A percentile compares a stretch with the other conserved stretches of the same genome.
Conservation (phyloP, 2,329 filamentous ascomycete species). For the Pezicula rhizophila region DNA sequence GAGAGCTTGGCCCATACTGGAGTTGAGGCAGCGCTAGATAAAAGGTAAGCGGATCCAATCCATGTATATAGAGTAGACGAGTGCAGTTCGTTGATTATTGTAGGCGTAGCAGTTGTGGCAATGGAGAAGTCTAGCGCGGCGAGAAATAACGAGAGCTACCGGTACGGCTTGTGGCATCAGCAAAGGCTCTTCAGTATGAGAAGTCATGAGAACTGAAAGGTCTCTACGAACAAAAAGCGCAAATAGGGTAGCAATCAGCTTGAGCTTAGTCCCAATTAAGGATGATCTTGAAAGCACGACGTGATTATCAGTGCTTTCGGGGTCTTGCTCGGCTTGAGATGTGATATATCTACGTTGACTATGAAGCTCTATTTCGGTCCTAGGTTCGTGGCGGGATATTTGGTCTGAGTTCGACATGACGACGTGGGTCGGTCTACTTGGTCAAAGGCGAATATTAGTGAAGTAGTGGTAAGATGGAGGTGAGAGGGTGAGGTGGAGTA, state of each 20-base stretch:
- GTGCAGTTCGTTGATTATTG: slow-evolving; percentile 32
- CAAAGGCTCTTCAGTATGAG: neutral
- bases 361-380: no score
- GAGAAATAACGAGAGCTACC: slow-evolving; percentile 26
- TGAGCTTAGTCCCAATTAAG: neutral
- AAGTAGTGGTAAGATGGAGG: no score
- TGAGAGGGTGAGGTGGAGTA: no score
- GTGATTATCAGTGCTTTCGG: no score
- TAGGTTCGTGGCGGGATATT: no score
- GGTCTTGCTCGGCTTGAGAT: no score
- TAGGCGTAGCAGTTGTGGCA: slow-evolving; percentile 31
- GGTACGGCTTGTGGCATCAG: slow-evolving; percentile 12
- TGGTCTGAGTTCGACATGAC: no score
- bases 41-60: slow-evolving; percentile 42
- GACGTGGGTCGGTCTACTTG: no score
- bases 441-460: no score
- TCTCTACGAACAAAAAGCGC: neutral
- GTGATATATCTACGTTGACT: no score
- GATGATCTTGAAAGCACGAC: neutral
- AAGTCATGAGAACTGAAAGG: neutral
- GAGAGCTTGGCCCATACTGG: slow-evolving; percentile 53
- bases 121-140: slow-evolving; percentile 27
- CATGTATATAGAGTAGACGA: slow-evolving; percentile 42
- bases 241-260: neutral
- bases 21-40: slow-evolving; percentile 47